Conservation (phyloP, 2,329 filamentous ascomycete genomes). For the Ophiostoma populinum region DNA sequence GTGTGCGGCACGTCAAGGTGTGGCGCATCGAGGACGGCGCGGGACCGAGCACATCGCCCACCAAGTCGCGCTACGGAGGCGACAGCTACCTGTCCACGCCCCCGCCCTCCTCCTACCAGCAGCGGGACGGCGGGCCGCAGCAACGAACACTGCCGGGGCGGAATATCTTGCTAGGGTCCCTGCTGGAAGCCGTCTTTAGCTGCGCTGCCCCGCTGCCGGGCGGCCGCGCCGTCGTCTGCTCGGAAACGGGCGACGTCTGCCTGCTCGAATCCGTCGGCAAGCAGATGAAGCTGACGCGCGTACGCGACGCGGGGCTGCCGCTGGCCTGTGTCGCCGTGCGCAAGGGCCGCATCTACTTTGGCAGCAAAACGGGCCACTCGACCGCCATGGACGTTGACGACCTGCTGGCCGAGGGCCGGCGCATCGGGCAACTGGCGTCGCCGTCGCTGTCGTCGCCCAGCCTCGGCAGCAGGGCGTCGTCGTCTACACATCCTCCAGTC, state of each 20-base stretch:
- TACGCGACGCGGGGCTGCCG: conserved; percentile 48
- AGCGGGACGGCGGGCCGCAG: conserved; percentile 4
- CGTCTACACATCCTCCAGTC: conserved; percentile 19
- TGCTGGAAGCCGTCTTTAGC: conserved; percentile 74
- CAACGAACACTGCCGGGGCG: conserved; percentile 65
- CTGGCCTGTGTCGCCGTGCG: conserved; percentile 50
- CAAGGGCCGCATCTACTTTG: conserved; percentile 44
- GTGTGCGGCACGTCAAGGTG: conserved; percentile 80
- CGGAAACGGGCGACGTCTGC: conserved; percentile 80
- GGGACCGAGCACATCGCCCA: conserved; percentile 26
- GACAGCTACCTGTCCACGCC: conserved; percentile 25
- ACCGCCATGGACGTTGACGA: conserved; percentile 33
- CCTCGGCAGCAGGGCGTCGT: conserved; percentile 11
- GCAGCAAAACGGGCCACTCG: conserved; percentile 46
- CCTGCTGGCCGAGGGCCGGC: conserved; percentile 18
- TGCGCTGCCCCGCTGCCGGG: conserved; percentile 57
- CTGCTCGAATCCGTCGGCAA: conserved; percentile 62
- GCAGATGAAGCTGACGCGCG: conserved; percentile 50
- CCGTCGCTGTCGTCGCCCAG: conserved; percentile 1
- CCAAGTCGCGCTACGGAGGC: conserved; percentile 38
- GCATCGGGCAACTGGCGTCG: background rate
- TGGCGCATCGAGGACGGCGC: conserved; percentile 65
- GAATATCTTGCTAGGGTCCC: conserved; percentile 67
- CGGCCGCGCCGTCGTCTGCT: conserved; percentile 63
- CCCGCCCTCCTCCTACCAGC: conserved; percentile 17